phyloP scores from a whole-genome alignment of 1,284 basidiomycete genomes.

The Anthracocystis panici-leucophaei region DNA sequence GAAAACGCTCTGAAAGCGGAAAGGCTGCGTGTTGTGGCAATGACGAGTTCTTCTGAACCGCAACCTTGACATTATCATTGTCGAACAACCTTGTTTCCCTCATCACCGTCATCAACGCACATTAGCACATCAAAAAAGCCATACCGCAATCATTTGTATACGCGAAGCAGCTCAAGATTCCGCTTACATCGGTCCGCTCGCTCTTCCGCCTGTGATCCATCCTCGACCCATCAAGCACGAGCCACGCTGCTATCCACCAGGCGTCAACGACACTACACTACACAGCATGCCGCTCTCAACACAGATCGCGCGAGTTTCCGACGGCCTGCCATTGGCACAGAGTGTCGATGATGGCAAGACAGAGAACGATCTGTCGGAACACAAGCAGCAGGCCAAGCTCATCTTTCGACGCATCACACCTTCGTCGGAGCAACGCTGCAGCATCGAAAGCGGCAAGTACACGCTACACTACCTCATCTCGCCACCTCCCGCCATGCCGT shows the following conservation, averaged over 20 bases:
- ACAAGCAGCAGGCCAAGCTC: slow-evolving; percentile 98
- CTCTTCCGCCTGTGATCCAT: not conserved
- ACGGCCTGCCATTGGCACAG: slow-evolving; percentile 65
- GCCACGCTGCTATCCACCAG: not conserved
- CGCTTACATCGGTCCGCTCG: not conserved
- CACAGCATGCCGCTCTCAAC: slow-evolving; percentile 66
- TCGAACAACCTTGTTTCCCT: not conserved
- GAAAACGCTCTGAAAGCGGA: not conserved
- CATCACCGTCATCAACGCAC: not conserved
- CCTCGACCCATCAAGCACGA: not conserved
- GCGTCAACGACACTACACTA: not conserved
- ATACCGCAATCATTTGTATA: not conserved
- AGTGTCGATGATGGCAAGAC: slow-evolving; percentile 75
- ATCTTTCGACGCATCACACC: slow-evolving; percentile 89
- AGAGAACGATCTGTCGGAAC: slow-evolving; percentile 90
- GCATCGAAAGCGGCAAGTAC: slow-evolving; percentile 94
- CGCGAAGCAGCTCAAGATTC: not conserved
- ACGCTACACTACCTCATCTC: slow-evolving; percentile 95
- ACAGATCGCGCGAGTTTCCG: slow-evolving; percentile 65
- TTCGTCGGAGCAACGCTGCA: slow-evolving; percentile 93
- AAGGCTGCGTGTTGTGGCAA: not conserved
- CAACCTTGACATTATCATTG: not conserved
- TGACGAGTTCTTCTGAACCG: not conserved
- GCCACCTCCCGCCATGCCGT: slow-evolving; percentile 62
- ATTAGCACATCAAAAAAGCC: not conserved